Conservation (phyloP, 2,329 filamentous ascomycete species). For the Beauveria brongniartii region DNA sequence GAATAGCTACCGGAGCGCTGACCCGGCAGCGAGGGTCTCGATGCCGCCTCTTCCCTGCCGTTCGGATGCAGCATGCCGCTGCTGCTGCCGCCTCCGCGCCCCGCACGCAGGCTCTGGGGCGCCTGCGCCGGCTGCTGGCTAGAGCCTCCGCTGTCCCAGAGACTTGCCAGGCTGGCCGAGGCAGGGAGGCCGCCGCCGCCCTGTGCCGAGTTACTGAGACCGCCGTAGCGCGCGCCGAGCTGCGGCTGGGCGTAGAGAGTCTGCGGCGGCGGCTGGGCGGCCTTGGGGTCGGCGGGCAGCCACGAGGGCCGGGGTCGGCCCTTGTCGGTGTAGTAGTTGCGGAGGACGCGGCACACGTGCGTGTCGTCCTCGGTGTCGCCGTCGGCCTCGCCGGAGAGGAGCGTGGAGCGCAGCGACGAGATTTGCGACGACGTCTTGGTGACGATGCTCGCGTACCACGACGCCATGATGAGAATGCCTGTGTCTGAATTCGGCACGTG, state of each 20-base stretch:
- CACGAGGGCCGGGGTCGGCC: conserved; percentile 72
- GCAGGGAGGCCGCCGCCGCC: conserved; percentile 18
- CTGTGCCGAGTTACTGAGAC: conserved; percentile 30
- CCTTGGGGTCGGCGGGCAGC: conserved; percentile 84
- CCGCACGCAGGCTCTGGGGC: conserved; percentile 26
- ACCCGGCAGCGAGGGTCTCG: conserved; percentile 56
- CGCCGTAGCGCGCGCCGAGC: conserved; percentile 48
- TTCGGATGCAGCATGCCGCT: neutral
- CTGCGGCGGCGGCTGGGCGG: conserved; percentile 45
- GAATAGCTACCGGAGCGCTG: conserved; percentile 72
- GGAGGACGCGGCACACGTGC: conserved; percentile 86
- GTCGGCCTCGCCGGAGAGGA: conserved; percentile 58
- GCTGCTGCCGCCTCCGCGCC: conserved; percentile 4
- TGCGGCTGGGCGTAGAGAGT: conserved; percentile 43
- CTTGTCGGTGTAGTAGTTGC: conserved; percentile 88
- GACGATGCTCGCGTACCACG: conserved; percentile 71
- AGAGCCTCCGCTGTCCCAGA: conserved; percentile 44
- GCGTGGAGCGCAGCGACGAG: conserved; percentile 58
- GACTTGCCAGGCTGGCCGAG: conserved; percentile 36
- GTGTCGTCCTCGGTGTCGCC: conserved; percentile 82
- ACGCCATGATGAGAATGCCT: conserved; percentile 50
- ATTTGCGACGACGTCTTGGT: conserved; percentile 58
- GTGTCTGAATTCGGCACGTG: neutral
- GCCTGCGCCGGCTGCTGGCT: conserved; percentile 21
- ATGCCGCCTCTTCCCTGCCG: conserved; percentile 31